Base-by-base conservation (phyloP, 129 eudicot genomes). In the Rutidosis leptorrhynchoides region DNA sequence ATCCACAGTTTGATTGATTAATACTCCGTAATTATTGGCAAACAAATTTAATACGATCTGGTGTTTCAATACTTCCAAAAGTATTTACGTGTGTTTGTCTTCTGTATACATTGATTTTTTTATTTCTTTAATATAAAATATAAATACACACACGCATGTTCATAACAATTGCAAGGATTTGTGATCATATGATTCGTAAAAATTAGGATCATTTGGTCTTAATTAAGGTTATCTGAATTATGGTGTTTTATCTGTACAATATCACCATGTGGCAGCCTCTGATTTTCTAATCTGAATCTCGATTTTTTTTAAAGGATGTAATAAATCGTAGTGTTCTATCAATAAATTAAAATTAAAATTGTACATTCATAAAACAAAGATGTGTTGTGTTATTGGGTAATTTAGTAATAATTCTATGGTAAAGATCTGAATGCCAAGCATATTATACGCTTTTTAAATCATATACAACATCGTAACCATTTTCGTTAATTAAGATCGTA, bases 41-140 rank as follows among this genome's bases (percentile, higher is more conserved):
- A 72, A 63, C 64, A 53, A 72, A 52, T 35, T 35, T 52, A 26
- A 63, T 24, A 40, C n/a, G 46, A 52, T 63, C 42, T 42, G 65
- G 30, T 54, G n/a, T 42, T 64, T 63, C 64, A 54, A 57, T 64
- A 27, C 77, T 26, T 64, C 65, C 71, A 64, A 64, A 19, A 40
- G 54, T 53, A 53, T 11, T 54, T 73, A 73, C 77, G 65, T 64
- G 71, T 54, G 77, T 30, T 64, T 73, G 77, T 64, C 71, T 30
- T 40, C n/a, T 2, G 46, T 37, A 16, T 12, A 40, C 9, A 7
- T 35, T 9, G 8, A 8, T 35, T 35, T 35, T 1, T 35, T 8
- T 0, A 42, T 70, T 17, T 49, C 12, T 58, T 0, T 25, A 19
- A 45, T 30, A 27, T 29, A 59, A 59, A 6, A 58, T 40, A 58